Conservation (phyloP, 257 asterid species). For the Coffea eugenioides region DNA sequence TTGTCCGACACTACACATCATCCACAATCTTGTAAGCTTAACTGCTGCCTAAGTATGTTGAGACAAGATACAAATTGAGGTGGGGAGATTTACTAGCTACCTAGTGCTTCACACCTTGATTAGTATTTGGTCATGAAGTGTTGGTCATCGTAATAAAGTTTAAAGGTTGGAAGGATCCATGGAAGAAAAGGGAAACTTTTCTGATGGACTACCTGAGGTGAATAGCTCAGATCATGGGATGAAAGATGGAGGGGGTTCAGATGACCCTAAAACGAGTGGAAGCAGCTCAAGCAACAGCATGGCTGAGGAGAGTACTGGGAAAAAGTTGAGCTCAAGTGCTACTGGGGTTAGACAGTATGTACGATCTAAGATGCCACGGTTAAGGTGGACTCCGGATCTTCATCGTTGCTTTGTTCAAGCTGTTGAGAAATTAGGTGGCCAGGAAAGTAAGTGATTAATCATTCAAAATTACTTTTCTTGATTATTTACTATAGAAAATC, state of each 20-base stretch:
- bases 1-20: neutral
- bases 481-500: neutral
- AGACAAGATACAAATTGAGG: neutral
- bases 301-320: slow-evolving; percentile 14
- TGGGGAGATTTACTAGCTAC: neutral
- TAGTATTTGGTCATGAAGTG: neutral
- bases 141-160: neutral
- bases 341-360: slow-evolving; percentile 29
- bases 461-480: neutral
- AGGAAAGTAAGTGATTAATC: slow-evolving; percentile 27
- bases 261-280: slow-evolving; percentile 16
- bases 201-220: neutral
- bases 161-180: neutral
- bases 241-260: neutral
- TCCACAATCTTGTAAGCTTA: neutral
- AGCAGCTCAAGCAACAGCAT: slow-evolving; percentile 24
- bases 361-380: slow-evolving; percentile 37
- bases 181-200: slow-evolving; percentile 15
- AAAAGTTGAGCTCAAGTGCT: slow-evolving; percentile 4
- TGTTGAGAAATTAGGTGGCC: slow-evolving; percentile 35
- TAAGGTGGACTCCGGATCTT: slow-evolving; percentile 41
- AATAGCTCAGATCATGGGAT: neutral
- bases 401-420: slow-evolving; percentile 35
- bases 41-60: neutral
- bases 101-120: neutral